These are phyloP conservation scores for Amanita molliuscula DNA, from an alignment of 768 basidiomycete species.

Conservation along the genomic window DNA sequence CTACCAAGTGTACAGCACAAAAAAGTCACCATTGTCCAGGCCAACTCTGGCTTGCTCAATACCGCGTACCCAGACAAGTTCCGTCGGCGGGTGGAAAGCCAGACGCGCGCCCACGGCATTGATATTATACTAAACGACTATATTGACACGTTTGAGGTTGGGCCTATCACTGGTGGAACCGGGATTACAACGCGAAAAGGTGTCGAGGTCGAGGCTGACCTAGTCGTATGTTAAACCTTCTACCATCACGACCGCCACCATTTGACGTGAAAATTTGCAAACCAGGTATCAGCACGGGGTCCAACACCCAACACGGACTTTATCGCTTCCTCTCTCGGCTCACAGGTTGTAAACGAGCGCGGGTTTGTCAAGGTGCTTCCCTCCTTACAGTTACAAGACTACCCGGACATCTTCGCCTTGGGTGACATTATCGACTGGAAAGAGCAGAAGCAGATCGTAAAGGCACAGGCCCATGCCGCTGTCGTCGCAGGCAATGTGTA, in stretches of 20 bases:
- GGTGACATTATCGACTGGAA: constrained; percentile 46
- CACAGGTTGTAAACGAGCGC: constrained; percentile 18
- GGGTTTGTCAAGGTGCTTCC: constrained; percentile 34
- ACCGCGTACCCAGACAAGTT: constrained; percentile 36
- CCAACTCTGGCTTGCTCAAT: constrained; percentile 34
- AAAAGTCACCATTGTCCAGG: constrained; percentile 49
- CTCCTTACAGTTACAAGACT: constrained; percentile 37
- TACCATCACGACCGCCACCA: neutral
- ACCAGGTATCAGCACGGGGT: constrained; percentile 21
- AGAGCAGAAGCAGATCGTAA: constrained; percentile 46
- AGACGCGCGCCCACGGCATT: constrained; percentile 29
- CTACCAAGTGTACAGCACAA: constrained; percentile 19
- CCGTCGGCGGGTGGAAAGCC: constrained; percentile 29
- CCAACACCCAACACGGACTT: constrained; percentile 36
- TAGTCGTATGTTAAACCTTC: constrained; percentile 32
- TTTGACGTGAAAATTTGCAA: neutral
- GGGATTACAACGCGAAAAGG: constrained; percentile 34
- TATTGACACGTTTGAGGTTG: constrained; percentile 32
- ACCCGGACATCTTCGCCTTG: constrained; percentile 42
- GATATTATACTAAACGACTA: constrained; percentile 39
- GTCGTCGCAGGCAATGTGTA: constrained; percentile 40
- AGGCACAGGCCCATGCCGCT: constrained; percentile 30
- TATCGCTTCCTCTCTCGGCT: constrained; percentile 26
- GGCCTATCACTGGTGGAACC: constrained; percentile 18
- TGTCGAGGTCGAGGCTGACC: constrained; percentile 33